These are phyloP conservation scores for Blastobotrys parvus DNA, from an alignment of 805 yeast species.

Conservation along the genomic window DNA sequence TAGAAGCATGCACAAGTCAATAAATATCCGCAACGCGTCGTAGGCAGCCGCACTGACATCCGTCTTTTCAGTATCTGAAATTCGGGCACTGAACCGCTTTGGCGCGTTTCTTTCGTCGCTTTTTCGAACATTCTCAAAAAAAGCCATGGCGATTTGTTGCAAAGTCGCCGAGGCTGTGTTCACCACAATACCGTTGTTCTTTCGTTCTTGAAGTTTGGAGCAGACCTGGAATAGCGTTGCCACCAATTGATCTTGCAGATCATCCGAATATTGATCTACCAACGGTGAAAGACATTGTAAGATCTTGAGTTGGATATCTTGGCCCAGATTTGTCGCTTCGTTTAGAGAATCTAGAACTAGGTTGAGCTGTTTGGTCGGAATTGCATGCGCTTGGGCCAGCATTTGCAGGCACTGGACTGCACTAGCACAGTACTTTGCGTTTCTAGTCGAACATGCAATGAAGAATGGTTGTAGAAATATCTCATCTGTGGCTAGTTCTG, in stretches of 20 bases:
- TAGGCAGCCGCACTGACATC: constrained; percentile 45
- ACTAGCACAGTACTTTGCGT: constrained; percentile 61
- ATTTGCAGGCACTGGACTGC: constrained; percentile 66
- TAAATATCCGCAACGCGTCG: constrained; percentile 64
- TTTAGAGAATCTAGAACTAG: constrained; percentile 57
- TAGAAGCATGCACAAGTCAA: constrained; percentile 62
- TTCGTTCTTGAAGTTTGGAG: constrained; percentile 58
- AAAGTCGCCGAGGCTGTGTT: constrained; percentile 92
- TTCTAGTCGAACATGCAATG: constrained; percentile 63
- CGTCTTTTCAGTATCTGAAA: constrained; percentile 35
- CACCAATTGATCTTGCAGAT: constrained; percentile 47
- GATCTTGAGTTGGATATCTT: constrained; percentile 79
- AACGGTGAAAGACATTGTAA: constrained; percentile 75
- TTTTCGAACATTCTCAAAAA: constrained; percentile 57
- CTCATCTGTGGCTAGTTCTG: constrained; percentile 36
- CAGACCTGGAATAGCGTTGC: constrained; percentile 59
- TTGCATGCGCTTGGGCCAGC: constrained; percentile 44
- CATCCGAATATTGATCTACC: constrained; percentile 51
- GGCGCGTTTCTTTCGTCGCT: constrained; percentile 30
- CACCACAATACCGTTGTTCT: constrained; percentile 65
- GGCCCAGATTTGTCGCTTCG: constrained; percentile 67
- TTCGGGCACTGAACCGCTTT: constrained; percentile 29
- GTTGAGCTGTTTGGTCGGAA: constrained; percentile 44
- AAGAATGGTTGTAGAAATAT: constrained; percentile 62
- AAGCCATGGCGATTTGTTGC: constrained; percentile 70